Base-by-base conservation (phyloP, 2,329 filamentous ascomycete species). In the Lecanicillium sp. region DNA sequence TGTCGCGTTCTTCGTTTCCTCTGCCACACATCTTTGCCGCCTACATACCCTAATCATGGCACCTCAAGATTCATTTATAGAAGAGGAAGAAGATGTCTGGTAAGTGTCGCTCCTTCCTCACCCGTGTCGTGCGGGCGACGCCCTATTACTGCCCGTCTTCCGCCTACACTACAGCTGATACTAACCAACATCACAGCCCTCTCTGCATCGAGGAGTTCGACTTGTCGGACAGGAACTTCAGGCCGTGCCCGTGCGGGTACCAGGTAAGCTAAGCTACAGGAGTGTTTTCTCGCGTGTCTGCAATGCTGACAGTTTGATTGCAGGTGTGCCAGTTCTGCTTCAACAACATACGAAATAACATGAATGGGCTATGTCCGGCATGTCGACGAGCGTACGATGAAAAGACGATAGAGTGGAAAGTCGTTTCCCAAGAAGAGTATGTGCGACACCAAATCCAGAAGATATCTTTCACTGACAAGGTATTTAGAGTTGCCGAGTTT, bases 311-410 rank as follows among this genome's bases (percentile, higher is more conserved):
- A 45, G 30, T 17, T 33, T 54, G n/a, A 11, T 13, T 28, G n/a
- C 32, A 95, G 89, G 90, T 98, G 60, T 98, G 92, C 64, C 94
- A 98, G 70, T 98, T 98, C 65, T 98, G 92, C 67, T 98, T 90
- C 70, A 95, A 98, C 66, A 98, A 96, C 60, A 94, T 98, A 60
- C 94, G 94, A 66, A 94, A 85, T 52, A 95, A 95, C 53, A 88
- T 95, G 75, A 96, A 95, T 58, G 89, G 90, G 27, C 75, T 95
- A 42, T 98, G 92, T 62, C 92, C 92, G n/a, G 94, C 94, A 50
- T 98, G 92, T 60, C 80, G 92, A 63, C 77, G 92, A 59, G 83
- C 87, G 5, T 98, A 98, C 61, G 88, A 95, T 60, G 94, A 98
- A 51, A 90, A 90, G 59, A 94, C 88, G 20, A 96, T 98, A 58